Base-by-base conservation (phyloP, 2,329 filamentous ascomycete genomes). In the Trichoderma simmonsii region DNA sequence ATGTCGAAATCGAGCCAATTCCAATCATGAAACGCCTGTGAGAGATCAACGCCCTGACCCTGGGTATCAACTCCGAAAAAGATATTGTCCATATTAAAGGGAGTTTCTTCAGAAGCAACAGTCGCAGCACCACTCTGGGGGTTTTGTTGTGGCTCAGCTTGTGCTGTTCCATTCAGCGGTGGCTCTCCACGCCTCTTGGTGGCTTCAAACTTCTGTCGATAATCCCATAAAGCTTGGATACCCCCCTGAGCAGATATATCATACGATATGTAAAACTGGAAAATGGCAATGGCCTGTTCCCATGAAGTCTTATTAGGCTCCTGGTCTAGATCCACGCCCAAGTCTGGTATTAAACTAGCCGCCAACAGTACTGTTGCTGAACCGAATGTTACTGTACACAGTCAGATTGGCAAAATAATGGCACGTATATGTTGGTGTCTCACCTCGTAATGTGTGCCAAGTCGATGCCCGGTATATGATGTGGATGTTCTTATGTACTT, bases 1-100 rank as follows among this genome's bases (percentile, higher is more conserved):
- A 70, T 70, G 30, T 70, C 57, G 36, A 70, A 70, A 5, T 70
- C 57, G 3, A 70, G 67, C 67, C 67, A 70, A 39, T 70, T 70
- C 67, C 67, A 70, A 34, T 70, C 57, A 9, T 36, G 34, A n/a
- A 70, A 62, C 14, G 67, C 67, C 39, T 62, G 56, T 1, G 67
- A 62, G 11, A 62, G 28, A 15, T 70, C 57, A 2, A 28, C 57
- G 2, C 24, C 39, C 3, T 11, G 21, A 6, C 34, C 39, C 3
- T 48, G 36, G 0, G 30, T 5, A 61, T 61, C 67, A 43, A 24
- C 21, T 14, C 64, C 64, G 18, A 69, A 18, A n/a, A 54, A 54
- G 1, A 43, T 5, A 48, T 54, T 61, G 24, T 70, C 67, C 28
- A 54, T n/a, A 2, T 21, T 26, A 6, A 39, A 4, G 5, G 30